Percentiles rank a stretch among this genome's conserved stretches.
Conservation (phyloP, 2,329 filamentous ascomycete species). For the Verticillium nubilum region DNA sequence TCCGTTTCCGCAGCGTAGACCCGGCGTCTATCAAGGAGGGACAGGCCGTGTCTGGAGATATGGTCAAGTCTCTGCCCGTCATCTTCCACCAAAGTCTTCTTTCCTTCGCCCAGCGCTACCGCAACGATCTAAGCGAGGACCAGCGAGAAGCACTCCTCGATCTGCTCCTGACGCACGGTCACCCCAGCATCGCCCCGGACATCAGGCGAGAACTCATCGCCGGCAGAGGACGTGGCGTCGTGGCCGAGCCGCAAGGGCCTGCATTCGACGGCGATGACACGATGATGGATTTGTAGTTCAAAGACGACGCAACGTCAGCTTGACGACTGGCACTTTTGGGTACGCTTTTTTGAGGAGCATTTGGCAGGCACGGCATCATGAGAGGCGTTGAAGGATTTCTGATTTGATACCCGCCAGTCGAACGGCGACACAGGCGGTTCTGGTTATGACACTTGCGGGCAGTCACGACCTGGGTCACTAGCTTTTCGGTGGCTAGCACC, state of each 20-base stretch:
- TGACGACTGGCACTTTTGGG: not conserved
- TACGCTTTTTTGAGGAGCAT: not conserved
- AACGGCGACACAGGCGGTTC: constrained; percentile 4
- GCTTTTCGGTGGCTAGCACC: not conserved
- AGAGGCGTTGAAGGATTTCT: constrained; percentile 12
- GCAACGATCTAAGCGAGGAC: constrained; percentile 93
- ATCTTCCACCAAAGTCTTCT: constrained; percentile 95
- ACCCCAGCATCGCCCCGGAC: constrained; percentile 85
- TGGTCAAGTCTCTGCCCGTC: constrained; percentile 68
- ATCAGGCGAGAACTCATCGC: constrained; percentile 83
- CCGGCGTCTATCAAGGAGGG: constrained; percentile 47
- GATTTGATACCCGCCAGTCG: constrained; percentile 15
- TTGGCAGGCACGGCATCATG: not conserved
- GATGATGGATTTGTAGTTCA: constrained; percentile 58
- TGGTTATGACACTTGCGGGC: not conserved
- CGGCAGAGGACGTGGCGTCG: constrained; percentile 77
- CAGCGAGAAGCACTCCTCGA: constrained; percentile 89
- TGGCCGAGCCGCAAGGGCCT: constrained; percentile 51
- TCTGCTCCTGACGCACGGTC: constrained; percentile 75
- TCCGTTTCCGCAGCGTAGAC: constrained; percentile 75
- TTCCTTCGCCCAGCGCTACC: constrained; percentile 88
- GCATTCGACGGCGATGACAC: constrained; percentile 78
- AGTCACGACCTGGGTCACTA: not conserved
- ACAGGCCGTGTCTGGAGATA: constrained; percentile 39
- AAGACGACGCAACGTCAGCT: not conserved